These are phyloP conservation scores for Yarrowia porcina DNA, from an alignment of 805 yeast species.

Conservation along the genomic window DNA sequence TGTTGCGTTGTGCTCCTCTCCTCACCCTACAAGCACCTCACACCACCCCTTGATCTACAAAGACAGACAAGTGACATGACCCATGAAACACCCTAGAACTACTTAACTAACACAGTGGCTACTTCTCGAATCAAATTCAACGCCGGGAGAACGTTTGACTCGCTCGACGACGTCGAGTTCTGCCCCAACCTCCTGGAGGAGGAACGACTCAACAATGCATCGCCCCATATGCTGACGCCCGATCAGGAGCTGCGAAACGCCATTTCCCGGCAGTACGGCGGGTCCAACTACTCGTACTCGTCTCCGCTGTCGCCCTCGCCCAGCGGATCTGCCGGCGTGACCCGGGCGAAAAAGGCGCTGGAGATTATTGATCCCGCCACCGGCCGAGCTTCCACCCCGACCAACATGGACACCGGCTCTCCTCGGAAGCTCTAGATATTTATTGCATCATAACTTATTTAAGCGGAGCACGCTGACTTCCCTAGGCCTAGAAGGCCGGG, in stretches of 20 bases:
- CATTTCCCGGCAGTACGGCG: conserved; percentile 9
- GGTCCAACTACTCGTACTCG: conserved; percentile 15
- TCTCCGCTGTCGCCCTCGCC: conserved; percentile 19
- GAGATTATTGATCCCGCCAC: conserved; percentile 53
- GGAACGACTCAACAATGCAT: conserved; percentile 16
- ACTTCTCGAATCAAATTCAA: conserved; percentile 40
- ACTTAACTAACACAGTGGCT: conserved; percentile 13
- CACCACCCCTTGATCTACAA: neutral
- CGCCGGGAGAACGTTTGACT: conserved; percentile 59
- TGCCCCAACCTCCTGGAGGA: conserved; percentile 43
- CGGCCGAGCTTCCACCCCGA: conserved; percentile 33
- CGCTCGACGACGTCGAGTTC: conserved; percentile 65
- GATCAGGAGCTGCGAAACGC: conserved; percentile 10
- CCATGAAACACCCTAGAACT: too few relatives aligned
- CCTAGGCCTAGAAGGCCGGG: neutral
- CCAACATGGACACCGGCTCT: conserved; percentile 19
- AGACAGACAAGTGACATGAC: neutral
- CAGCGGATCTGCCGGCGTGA: conserved; percentile 5
- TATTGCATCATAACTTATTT: conserved; percentile 25
- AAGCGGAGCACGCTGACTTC: conserved; percentile 6
- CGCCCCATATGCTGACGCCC: conserved; percentile 19
- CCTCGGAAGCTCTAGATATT: conserved; percentile 24
- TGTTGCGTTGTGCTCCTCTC: neutral
- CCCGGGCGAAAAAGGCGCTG: conserved; percentile 35
- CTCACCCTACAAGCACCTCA: neutral